These are phyloP conservation scores for Coemansia sp. DNA, from an alignment of 192 early-diverging fungal genomes.

Conservation along the genomic window DNA sequence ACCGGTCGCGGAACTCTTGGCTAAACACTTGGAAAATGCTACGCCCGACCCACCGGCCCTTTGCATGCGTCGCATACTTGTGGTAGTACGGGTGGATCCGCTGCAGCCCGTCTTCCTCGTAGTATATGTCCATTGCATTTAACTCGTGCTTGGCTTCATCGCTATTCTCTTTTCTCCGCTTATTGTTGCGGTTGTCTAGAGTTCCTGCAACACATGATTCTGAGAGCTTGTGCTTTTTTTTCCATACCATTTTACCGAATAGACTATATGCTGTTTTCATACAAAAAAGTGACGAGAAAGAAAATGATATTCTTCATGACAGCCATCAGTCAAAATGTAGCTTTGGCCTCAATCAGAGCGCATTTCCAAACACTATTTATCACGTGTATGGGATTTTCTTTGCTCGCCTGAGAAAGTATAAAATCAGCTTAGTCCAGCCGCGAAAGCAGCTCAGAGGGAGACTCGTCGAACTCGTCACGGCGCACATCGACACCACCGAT, in stretches of 20 bases:
- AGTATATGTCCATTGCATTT: constrained; percentile 25
- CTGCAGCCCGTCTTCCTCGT: constrained; percentile 28
- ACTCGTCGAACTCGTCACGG: constrained; percentile 65
- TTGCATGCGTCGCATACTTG: constrained; percentile 78
- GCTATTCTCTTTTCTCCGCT: constrained; percentile 7
- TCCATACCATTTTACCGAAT: constrained; percentile 1
- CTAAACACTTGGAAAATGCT: constrained; percentile 78
- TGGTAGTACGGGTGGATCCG: constrained; percentile 81
- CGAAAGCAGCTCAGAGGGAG: constrained; percentile 45
- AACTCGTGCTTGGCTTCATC: background rate
- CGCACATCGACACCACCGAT: constrained; percentile 67
- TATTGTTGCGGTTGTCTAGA: constrained; percentile 9
- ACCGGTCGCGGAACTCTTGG: constrained; percentile 86
- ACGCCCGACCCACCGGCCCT: constrained; percentile 84
- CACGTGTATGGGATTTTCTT: background rate
- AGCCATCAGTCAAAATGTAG: too few species aligned
- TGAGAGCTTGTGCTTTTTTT: constrained; percentile 24
- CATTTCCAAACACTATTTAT: too few species aligned
- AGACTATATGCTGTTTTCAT: background rate
- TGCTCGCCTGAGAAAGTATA: too few species aligned
- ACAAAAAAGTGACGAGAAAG: background rate
- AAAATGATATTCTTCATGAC: too few species aligned
- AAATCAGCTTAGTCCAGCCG: background rate
- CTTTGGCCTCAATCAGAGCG: too few species aligned
- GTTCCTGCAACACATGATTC: constrained; percentile 19